These are phyloP conservation scores for Poa annua DNA, from an alignment of 176 grass and related monocot species.

Conservation along the genomic window DNA sequence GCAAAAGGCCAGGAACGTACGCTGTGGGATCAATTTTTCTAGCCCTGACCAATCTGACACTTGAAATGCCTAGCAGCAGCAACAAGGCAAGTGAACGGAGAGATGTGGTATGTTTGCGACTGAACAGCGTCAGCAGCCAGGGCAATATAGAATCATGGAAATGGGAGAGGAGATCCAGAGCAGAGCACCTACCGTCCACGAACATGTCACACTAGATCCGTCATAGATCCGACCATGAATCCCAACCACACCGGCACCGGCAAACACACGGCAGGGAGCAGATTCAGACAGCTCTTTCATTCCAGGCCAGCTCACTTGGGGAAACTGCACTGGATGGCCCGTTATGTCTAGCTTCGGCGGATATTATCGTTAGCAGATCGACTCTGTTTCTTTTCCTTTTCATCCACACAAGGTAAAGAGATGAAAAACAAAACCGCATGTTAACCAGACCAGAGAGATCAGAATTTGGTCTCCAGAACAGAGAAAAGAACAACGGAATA, in stretches of 20 bases:
- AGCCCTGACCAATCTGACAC: conserved; percentile 9
- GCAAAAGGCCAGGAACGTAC: conserved; percentile 34
- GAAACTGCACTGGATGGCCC: background rate
- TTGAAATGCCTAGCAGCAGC: background rate
- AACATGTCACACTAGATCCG: conserved; percentile 22
- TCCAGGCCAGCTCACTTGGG: conserved; percentile 8
- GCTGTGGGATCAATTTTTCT: background rate
- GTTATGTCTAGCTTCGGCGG: background rate
- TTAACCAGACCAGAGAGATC: background rate
- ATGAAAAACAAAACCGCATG: background rate
- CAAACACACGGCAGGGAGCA: background rate
- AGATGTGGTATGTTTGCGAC: background rate
- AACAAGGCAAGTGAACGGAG: background rate
- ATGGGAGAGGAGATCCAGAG: background rate
- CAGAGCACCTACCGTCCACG: background rate
- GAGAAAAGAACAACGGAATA: background rate
- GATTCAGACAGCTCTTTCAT: background rate
- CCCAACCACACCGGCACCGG: background rate
- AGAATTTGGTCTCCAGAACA: too few species aligned
- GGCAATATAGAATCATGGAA: conserved; percentile 4
- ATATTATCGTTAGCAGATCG: too few species aligned
- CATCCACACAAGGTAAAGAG: background rate
- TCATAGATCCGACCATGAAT: conserved; percentile 5
- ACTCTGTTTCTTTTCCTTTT: background rate
- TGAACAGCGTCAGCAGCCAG: background rate